These are phyloP conservation scores for Colletotrichum graminicola DNA, from an alignment of 2,329 filamentous ascomycete genomes.

Conservation along the genomic window DNA sequence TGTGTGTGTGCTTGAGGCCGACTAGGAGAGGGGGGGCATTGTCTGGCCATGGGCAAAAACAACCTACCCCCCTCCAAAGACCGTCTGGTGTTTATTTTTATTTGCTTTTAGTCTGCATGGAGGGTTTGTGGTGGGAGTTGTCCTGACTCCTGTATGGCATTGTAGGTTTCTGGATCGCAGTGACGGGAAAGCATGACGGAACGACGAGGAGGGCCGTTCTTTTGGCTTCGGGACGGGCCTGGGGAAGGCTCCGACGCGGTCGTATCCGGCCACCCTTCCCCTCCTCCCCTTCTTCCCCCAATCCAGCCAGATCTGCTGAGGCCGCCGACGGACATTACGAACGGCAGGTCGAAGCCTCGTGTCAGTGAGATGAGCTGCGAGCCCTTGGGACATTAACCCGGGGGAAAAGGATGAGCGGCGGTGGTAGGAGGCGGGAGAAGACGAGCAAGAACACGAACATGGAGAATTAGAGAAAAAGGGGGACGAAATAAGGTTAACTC, in stretches of 20 bases:
- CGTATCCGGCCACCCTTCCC: not conserved
- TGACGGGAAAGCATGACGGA: not conserved
- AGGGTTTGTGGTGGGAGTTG: not conserved
- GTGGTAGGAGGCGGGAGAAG: too few species aligned
- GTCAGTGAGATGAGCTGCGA: not conserved
- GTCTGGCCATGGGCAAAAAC: not conserved
- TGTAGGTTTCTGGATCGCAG: not conserved
- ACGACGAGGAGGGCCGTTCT: not conserved
- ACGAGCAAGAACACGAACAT: not conserved
- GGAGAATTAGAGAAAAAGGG: not conserved
- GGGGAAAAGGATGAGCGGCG: not conserved
- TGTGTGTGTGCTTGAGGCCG: not conserved
- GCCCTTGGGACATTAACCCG: not conserved
- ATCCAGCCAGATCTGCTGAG: not conserved
- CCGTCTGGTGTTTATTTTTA: not conserved
- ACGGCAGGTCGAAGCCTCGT: not conserved
- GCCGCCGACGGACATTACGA: conserved; percentile 8
- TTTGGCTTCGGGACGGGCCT: not conserved
- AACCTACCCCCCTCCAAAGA: too few species aligned
- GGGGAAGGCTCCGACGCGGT: not conserved
- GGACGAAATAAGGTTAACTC: not conserved
- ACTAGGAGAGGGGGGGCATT: not conserved
- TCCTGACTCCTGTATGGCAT: not conserved
- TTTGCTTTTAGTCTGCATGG: not conserved
- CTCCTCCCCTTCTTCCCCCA: not conserved